These are phyloP conservation scores for Erythrobasidium hasegawianum DNA, from an alignment of 1,284 basidiomycete species.

Conservation along the genomic window DNA sequence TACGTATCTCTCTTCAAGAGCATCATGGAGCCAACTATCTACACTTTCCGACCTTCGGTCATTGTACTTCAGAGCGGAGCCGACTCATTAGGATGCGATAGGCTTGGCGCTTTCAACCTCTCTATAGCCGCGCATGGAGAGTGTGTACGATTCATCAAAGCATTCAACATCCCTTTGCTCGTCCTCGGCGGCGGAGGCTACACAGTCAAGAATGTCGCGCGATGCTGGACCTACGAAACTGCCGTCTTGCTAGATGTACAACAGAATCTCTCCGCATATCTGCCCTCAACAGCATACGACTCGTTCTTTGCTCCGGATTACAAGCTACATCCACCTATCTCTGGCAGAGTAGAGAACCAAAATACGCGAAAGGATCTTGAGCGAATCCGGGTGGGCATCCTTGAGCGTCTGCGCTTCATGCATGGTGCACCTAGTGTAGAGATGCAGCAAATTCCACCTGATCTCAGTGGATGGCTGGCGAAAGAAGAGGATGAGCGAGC, in stretches of 20 bases:
- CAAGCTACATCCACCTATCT: conserved; percentile 87
- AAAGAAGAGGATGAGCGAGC: conserved; percentile 49
- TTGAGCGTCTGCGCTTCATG: conserved; percentile 87
- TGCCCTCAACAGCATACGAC: conserved; percentile 86
- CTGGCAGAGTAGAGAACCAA: conserved; percentile 85
- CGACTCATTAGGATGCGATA: conserved; percentile 89
- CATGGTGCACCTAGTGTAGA: conserved; percentile 93
- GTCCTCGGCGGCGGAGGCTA: conserved; percentile 95
- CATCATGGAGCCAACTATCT: conserved; percentile 89
- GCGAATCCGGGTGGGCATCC: conserved; percentile 75
- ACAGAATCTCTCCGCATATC: conserved; percentile 72
- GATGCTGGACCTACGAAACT: conserved; percentile 99
- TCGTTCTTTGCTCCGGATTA: conserved; percentile 89
- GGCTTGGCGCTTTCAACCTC: conserved; percentile 94
- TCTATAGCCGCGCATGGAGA: conserved; percentile 99
- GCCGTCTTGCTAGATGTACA: conserved; percentile 74
- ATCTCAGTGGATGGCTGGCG: conserved; percentile 70
- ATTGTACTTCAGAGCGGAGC: conserved; percentile 98
- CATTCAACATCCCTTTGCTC: conserved; percentile 82
- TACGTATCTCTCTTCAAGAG: conserved; percentile 94
- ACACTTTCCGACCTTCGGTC: conserved; percentile 78
- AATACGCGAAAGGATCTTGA: conserved; percentile 80
- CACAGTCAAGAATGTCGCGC: conserved; percentile 77
- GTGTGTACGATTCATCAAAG: conserved; percentile 92
- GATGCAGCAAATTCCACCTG: conserved; percentile 94